Base-by-base conservation (phyloP, 495 filamentous ascomycete genomes). In the Penicillium roqueforti region DNA sequence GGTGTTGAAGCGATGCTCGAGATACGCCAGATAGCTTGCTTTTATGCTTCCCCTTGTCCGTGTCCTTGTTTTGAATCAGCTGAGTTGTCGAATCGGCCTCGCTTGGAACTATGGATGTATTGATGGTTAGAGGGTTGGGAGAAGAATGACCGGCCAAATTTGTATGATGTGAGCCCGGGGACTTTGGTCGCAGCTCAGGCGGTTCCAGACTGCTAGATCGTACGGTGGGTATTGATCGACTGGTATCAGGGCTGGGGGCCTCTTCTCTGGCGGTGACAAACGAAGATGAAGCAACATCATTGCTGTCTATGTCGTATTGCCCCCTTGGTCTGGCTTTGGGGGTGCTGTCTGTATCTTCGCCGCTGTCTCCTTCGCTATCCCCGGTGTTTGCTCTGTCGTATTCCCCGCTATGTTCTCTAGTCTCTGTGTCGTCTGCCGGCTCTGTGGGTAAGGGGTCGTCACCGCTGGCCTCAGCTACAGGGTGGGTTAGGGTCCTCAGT, bases 1-100 rank as follows among this genome's bases (percentile, higher is more conserved):
- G 73, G 3, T 57, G 63, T 23, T 67, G 62, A 18, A 76, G 59
- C 6, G 54, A 58, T 18, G 59, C 60, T 14, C 57, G 56, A 25
- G 59, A 60, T 13, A 61, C 45, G 6, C 37, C 54, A 28, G 65
- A 62, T 11, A 48, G 42, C 39, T 67, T 68, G 46, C 62, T 62
- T 57, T 69, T 71, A 11, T 54, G 39, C 26, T 57, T 68, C 41
- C 60, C 57, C 40, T 68, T 67, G 7, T 47, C 51, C 52, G 75
- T 69, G 37, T 58, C 55, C 25, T 53, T 55, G 18, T 44, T 29
- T 19, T 60, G 61, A 47, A 77, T 51, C 36, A 77, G 58, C 6
- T 67, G 60, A 13, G 69, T 70, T 20, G 66, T 69, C n/a, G 74
- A 77, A 23, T 66, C 69, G 20, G 65, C 53, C 43, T 76, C 73